Conservation (phyloP, 257 asterid genomes). For the Dorcoceras hygrometricum region DNA sequence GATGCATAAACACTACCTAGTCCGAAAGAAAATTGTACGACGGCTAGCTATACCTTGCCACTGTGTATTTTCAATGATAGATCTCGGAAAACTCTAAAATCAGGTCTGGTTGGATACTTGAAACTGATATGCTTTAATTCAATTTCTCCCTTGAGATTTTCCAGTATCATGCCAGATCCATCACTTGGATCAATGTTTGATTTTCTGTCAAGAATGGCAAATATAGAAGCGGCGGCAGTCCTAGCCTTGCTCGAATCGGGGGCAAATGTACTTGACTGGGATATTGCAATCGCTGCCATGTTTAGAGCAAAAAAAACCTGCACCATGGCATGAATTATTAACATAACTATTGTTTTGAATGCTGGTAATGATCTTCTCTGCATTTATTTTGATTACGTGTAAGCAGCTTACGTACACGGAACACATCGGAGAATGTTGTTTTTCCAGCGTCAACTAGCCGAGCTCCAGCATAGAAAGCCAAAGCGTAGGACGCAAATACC, state of each 20-base stretch:
- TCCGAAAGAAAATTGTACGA: neutral
- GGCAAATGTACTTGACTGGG: slow-evolving; percentile 58
- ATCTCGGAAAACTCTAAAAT: slow-evolving; percentile 46
- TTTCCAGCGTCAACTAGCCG: slow-evolving; percentile 47
- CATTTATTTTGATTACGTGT: neutral
- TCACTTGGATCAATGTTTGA: slow-evolving; percentile 60
- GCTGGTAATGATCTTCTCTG: neutral
- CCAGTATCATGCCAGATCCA: slow-evolving; percentile 45
- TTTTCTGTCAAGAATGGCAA: slow-evolving; percentile 49
- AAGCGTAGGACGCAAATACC: slow-evolving; percentile 46
- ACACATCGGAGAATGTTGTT: slow-evolving; percentile 40
- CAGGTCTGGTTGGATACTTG: slow-evolving; percentile 60
- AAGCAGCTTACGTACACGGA: slow-evolving; percentile 37
- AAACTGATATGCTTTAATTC: slow-evolving; percentile 48
- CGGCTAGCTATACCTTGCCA: slow-evolving; percentile 46
- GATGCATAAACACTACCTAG: neutral
- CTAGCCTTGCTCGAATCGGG: slow-evolving; percentile 60
- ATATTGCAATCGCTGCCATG: slow-evolving; percentile 49
- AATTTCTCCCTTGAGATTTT: slow-evolving; percentile 47
- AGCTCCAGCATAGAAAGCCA: slow-evolving; percentile 59
- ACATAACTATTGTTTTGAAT: neutral
- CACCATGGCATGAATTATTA: neutral
- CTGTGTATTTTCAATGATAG: slow-evolving; percentile 44
- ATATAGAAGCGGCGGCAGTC: slow-evolving; percentile 52
- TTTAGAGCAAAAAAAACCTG: slow-evolving; percentile 63